Percentiles rank a stretch among this genome's conserved stretches.
Conservation (phyloP, 2,329 filamentous ascomycete species). For the Colletotrichum cereale region DNA sequence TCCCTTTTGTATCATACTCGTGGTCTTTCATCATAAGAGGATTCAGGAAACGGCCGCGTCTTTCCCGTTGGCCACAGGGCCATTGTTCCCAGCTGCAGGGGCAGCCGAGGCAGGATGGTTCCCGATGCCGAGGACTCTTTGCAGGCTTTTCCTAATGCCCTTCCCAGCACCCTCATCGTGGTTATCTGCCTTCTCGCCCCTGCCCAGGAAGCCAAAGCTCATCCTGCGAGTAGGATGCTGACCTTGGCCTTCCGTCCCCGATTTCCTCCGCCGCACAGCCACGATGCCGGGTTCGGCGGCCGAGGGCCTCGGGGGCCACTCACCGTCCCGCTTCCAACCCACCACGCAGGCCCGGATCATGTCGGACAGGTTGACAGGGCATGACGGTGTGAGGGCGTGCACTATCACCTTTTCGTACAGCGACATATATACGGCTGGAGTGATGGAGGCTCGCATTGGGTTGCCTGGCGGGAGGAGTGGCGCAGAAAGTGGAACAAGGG, state of each 20-base stretch:
- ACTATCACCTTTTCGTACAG: slow-evolving; percentile 93
- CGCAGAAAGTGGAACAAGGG: slow-evolving; percentile 77
- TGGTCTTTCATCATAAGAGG: slow-evolving; percentile 13
- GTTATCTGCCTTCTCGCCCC: slow-evolving; percentile 50
- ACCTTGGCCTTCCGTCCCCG: slow-evolving; percentile 37
- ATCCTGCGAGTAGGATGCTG: slow-evolving; percentile 55
- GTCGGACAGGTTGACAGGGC: slow-evolving; percentile 88
- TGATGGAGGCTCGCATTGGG: slow-evolving; percentile 82
- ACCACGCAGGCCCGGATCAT: slow-evolving; percentile 85
- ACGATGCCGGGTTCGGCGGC: slow-evolving; percentile 58
- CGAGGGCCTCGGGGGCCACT: slow-evolving; percentile 83
- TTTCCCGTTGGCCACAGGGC: slow-evolving; percentile 6
- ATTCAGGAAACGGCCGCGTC: slow-evolving; percentile 3
- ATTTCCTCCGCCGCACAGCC: slow-evolving; percentile 55
- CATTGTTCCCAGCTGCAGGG: slow-evolving; percentile 18
- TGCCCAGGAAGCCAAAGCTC: slow-evolving; percentile 62
- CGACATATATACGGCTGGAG: slow-evolving; percentile 78
- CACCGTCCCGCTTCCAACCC: slow-evolving; percentile 92
- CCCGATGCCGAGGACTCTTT: slow-evolving; percentile 59
- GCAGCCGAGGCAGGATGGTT: slow-evolving; percentile 27
- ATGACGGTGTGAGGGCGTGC: slow-evolving; percentile 82
- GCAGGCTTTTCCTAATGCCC: slow-evolving; percentile 60
- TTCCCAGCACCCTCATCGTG: slow-evolving; percentile 52
- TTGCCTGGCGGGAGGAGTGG: slow-evolving; percentile 81
- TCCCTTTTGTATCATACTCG: slow-evolving; percentile 16